Base-by-base conservation (phyloP, 2,329 filamentous ascomycete genomes). In the Chaetomiaceae sp. region DNA sequence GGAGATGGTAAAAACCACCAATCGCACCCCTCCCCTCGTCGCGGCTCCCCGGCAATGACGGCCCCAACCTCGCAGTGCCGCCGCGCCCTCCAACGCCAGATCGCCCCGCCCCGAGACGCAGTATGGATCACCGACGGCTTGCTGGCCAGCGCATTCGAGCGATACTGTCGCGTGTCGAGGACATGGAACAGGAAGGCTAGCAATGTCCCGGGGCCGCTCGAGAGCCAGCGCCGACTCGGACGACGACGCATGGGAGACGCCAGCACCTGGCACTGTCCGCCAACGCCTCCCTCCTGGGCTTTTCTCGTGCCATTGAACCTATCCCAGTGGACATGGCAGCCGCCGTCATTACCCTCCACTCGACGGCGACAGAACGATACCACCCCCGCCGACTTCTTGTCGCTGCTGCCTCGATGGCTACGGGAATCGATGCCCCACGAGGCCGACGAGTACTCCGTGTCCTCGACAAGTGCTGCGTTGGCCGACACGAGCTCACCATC, bases 111-210 rank as follows among this genome's bases (percentile, higher is more conserved):
- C 11, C 60, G 61, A 54, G 76, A 79, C 47, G 69, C 72, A 39
- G 64, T 84, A 60, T 86, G 83, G 81, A 75, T 86, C 57, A 76
- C 78, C 27, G 83, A 87, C 61, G 72, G 79, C 42, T 60, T 79
- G 22, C 73, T 87, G 14, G 67, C 70, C 22, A 67, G 70, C 48
- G 75, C 77, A 3, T 80, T 83, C 59, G 72, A 75, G 43, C 70
- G 73, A 17, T 78, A 73, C 62, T 72, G 72, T 44, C 61, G 55
- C 27, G 57, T 74, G 12, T 72, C 70, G 7, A 54, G 55, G 34
- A 40, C 54, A 9, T 53, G 53, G 25, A 63, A 62, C 17, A 68
- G 71, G 33, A 60, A 63, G 15, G 64, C 63, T 43, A 68, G 69
- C 61, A 77, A 74, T 23, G 70, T 75, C 6, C 75, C 77, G 0